Base-by-base conservation (phyloP, 805 yeast genomes). In the Pichia pseudocactophila region DNA sequence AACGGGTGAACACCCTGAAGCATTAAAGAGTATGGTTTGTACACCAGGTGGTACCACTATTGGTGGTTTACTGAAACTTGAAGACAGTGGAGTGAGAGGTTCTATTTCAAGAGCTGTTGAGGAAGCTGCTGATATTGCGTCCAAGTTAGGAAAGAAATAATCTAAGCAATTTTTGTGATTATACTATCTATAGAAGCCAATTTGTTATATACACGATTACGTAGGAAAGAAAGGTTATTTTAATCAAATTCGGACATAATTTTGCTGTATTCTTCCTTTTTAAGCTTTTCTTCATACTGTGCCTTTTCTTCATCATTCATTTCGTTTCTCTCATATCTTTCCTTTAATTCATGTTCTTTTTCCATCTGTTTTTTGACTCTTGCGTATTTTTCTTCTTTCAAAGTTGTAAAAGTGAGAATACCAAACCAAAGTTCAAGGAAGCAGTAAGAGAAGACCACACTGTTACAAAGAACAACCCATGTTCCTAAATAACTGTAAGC, bases 31-130 rank as follows among this genome's bases (percentile, higher is more conserved):
- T 59, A 81, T 80, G 53, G 92, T 92, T 8, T 88, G 96, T 59
- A 92, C 98, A 0, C 98, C 98, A 19, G 98, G 92, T 26, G 98
- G 98, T 28, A 89, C 97, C 39, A 92, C 98, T 4, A 92, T 92
- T 59, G 95, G 95, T 9, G 98, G 98, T 0, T 68, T 92, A 45
- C 73, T 90, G 62, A 86, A 80, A 50, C 78, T 92, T 82, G 98
- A 92, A 67, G 96, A 87, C 51, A 78, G 77, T 38, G 94, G 90
- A 39, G 83, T 92, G 37, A 81, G 96, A 65, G 74, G 86, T 36
- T 90, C 87, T 19, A 82, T 92, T 54, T 77, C 94, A 37, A 74
- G 87, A 54, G 96, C 95, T 32, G 82, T 92, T 20, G 87, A 85
- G 61, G 95, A 87, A 59, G 90, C 97, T 30, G 86, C 97, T n/a